Conservation (phyloP, 1,284 basidiomycete species). For the Ceratobasidium sp. region DNA sequence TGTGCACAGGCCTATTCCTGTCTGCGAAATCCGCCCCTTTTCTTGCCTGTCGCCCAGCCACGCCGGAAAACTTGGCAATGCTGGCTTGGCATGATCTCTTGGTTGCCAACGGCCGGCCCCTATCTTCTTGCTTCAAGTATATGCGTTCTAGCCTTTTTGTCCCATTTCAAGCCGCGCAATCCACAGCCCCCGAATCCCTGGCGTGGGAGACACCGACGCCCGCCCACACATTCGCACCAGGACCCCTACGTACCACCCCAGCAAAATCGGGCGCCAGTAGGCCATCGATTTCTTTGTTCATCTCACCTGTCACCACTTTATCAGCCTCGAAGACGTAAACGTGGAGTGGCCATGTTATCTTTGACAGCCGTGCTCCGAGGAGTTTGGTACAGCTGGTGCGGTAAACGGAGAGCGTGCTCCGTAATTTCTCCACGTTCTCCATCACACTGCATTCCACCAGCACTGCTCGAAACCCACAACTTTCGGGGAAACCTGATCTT, state of each 20-base stretch:
- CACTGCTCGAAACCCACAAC: background rate
- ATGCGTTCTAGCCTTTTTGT: background rate
- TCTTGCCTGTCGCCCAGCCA: background rate
- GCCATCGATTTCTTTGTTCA: no score
- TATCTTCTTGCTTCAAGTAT: background rate
- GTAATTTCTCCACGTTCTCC: background rate
- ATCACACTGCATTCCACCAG: background rate
- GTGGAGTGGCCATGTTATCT: no score
- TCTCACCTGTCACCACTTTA: no score
- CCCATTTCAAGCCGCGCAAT: background rate
- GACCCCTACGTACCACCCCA: background rate
- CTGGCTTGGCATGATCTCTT: slow-evolving; percentile 1
- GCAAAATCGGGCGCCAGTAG: background rate
- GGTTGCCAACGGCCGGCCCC: background rate
- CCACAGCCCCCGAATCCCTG: background rate
- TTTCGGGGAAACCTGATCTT: slow-evolving; percentile 18
- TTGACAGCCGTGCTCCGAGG: no score
- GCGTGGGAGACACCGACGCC: background rate
- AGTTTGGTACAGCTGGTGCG: background rate
- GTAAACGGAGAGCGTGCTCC: background rate
- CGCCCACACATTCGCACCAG: background rate
- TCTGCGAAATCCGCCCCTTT: background rate
- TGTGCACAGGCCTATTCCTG: background rate
- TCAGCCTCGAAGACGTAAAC: no score
- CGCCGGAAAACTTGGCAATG: background rate